Base-by-base conservation (phyloP, 2,329 filamentous ascomycete species). In the Pseudocercospora fijiensis region DNA sequence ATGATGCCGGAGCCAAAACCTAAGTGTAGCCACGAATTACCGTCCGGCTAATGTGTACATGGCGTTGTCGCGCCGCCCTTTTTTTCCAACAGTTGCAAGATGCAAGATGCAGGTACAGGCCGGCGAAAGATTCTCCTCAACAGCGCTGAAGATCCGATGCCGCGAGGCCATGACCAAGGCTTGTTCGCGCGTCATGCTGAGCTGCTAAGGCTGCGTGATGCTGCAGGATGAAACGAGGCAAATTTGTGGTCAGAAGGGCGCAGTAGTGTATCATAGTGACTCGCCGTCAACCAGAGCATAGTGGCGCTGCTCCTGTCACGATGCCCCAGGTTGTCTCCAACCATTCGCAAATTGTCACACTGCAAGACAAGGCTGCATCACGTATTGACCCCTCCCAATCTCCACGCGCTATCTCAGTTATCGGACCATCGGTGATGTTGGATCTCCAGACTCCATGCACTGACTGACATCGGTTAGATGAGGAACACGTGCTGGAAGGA, bases 291-390 rank as follows among this genome's bases (percentile, higher is more conserved):
- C 56, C 43, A 49, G 57, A 58, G 43, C 57, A 58, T 58, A 41
- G 57, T 47, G 27, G 57, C 13, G 52, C 28, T 47, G 52, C 52
- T 47, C 37, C 52, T 45, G 55, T 61, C 60, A 61, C 60, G 52
- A 53, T 53, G 60, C 53, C 60, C 57, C 59, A 57, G n/a, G 37
- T 49, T 49, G 59, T 57, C 28, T 18, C 16, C 33, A 13, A 24
- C 5, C 30, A 49, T 24, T 16, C 45, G 45, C 45, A 24, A 49
- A 49, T 49, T 30, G 57, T 58, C 37, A 49, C 57, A 33, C 26
- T 47, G 57, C 57, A 49, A 49, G 27, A 49, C 24, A 49, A 45
- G 37, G 24, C 41, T 49, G 41, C 18, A 58, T 58, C 56, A 58
- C 55, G n/a, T 18, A 22, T 16, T 45, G 18, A 45, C 55, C 55